A percentile compares a stretch with the other conserved stretches of the same genome.
Conservation (phyloP, 1,139 yeast species). For the Candida neerlandica region DNA sequence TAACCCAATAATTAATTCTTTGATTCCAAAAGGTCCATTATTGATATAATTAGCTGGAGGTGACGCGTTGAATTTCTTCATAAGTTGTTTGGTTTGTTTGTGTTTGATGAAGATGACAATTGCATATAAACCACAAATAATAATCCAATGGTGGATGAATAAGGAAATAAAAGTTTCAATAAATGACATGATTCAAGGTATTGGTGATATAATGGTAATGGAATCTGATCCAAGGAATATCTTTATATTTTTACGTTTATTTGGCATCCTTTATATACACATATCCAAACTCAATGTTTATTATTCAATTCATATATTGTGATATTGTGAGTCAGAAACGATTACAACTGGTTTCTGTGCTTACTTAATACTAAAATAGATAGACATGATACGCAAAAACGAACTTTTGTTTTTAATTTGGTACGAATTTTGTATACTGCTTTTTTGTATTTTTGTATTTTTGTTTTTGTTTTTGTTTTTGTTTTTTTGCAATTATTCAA, state of each 20-base stretch:
- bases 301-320: too few species aligned
- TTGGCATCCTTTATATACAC: background rate
- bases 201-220: background rate
- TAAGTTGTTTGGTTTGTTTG: background rate
- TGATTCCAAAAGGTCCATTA: conserved; percentile 15
- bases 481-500: too few species aligned
- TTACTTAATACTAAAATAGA: too few species aligned
- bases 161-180: background rate
- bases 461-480: too few species aligned
- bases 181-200: background rate
- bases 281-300: too few species aligned
- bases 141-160: background rate
- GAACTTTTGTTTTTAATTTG: too few species aligned
- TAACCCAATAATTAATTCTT: background rate
- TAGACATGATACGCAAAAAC: too few species aligned
- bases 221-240: too few species aligned
- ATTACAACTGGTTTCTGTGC: too few species aligned
- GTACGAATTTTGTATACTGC: too few species aligned
- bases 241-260: background rate
- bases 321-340: too few species aligned
- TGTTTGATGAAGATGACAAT: background rate
- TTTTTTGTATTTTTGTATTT: too few species aligned
- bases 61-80: background rate
- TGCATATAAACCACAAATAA: background rate
- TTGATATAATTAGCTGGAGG: conserved; percentile 3